Evolutionary conservation across 1,284 basidiomycete genomes (phyloP).

Genomic region (Ceratobasidium sp.): DNA sequence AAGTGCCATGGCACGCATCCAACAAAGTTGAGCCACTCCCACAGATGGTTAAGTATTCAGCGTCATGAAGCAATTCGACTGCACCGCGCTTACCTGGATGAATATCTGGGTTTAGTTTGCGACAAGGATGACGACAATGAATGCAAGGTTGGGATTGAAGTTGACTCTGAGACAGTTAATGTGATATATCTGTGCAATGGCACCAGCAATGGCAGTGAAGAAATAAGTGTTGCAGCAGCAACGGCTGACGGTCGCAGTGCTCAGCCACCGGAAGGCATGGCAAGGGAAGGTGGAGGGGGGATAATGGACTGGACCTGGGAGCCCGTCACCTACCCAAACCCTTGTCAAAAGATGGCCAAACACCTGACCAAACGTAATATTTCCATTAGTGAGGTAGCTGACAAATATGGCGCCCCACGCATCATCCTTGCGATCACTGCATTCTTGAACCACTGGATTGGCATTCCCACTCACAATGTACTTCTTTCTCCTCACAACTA

Average conservation of each 20-base stretch:
- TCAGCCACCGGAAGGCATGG: background rate
- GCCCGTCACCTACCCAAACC: slow-evolving; percentile 1
- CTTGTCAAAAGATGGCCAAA: background rate
- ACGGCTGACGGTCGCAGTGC: background rate
- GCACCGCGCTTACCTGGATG: background rate
- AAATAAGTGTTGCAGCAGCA: background rate
- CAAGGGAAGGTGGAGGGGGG: background rate
- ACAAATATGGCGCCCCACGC: background rate
- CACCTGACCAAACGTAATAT: background rate
- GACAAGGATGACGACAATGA: background rate
- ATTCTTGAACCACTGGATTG: background rate
- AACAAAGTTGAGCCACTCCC: slow-evolving; percentile 22
- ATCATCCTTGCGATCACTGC: background rate
- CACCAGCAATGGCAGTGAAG: background rate
- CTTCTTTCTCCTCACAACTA: background rate
- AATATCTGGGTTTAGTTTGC: background rate
- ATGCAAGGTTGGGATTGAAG: background rate
- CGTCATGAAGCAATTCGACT: slow-evolving; percentile 13
- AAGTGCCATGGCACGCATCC: slow-evolving; percentile 40
- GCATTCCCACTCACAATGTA: background rate
- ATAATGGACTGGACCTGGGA: background rate
- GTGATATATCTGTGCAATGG: background rate
- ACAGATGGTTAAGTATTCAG: slow-evolving; percentile 41
- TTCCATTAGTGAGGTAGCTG: background rate
- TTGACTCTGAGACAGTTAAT: background rate